Conservation (phyloP, 2,329 filamentous ascomycete genomes). For the Tolypocladium endophyticum region DNA sequence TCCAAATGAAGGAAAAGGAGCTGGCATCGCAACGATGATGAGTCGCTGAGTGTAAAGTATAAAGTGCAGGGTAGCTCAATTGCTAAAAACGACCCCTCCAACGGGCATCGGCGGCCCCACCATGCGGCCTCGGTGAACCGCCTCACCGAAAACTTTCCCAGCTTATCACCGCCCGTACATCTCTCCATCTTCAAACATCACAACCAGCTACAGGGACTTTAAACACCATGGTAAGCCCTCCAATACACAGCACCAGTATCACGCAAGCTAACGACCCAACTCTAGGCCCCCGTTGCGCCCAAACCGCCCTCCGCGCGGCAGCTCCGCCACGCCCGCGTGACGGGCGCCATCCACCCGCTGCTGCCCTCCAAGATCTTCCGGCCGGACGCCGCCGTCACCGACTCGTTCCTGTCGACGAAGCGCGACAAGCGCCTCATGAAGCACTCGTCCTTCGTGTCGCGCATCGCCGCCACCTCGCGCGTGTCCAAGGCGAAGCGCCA, state of each 20-base stretch:
- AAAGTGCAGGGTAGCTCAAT: background rate
- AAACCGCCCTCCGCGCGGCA: slow-evolving; percentile 44
- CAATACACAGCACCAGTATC: no score
- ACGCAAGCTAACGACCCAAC: background rate
- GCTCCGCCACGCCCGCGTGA: slow-evolving; percentile 41
- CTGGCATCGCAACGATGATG: background rate
- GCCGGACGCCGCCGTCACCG: slow-evolving; percentile 36
- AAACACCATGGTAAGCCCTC: background rate
- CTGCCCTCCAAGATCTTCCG: slow-evolving; percentile 42
- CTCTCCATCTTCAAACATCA: background rate
- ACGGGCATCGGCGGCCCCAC: background rate
- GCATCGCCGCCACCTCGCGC: slow-evolving; percentile 52
- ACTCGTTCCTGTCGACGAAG: slow-evolving; percentile 61
- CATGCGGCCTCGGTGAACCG: slow-evolving; percentile 3
- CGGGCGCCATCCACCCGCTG: slow-evolving; percentile 36
- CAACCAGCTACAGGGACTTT: background rate
- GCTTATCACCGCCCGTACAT: background rate
- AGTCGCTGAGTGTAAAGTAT: background rate
- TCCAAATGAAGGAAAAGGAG: no score
- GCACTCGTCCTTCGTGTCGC: slow-evolving; percentile 67
- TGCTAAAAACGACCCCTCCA: background rate
- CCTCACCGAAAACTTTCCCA: slow-evolving; percentile 5
- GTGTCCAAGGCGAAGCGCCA: slow-evolving; percentile 14
- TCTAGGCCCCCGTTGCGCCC: slow-evolving; percentile 19
- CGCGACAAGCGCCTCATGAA: slow-evolving; percentile 76